Conservation (phyloP, 371 early-diverging fungal species). For the Mucor ambiguus region DNA sequence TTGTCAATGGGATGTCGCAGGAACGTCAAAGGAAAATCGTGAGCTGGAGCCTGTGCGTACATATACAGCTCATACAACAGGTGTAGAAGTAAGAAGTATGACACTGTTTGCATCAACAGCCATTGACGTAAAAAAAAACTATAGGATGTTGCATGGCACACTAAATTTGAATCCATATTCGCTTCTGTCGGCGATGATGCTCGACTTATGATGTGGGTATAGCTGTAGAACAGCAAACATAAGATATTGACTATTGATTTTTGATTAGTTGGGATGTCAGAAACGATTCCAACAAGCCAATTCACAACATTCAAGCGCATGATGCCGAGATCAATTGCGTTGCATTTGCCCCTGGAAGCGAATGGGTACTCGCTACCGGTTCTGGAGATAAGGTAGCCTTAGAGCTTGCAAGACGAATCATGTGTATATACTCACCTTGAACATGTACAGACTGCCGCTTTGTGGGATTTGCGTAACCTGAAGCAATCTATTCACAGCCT, state of each 20-base stretch:
- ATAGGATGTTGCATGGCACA: conserved; percentile 51
- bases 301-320: conserved; percentile 83
- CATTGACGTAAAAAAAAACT: not conserved
- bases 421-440: not conserved
- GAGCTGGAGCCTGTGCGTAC: conserved; percentile 74
- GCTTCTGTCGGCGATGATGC: conserved; percentile 97
- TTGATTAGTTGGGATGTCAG: conserved; percentile 72
- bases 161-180: conserved; percentile 80
- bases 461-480: conserved; percentile 97
- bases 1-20: conserved; percentile 73
- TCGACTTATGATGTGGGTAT: conserved; percentile 80
- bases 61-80: conserved; percentile 84
- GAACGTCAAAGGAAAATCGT: conserved; percentile 64
- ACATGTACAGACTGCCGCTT: conserved; percentile 68
- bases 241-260: not conserved
- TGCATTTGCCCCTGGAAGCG: conserved; percentile 91
- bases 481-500: conserved; percentile 78
- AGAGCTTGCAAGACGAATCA: not conserved
- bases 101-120: not conserved
- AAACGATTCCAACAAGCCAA: conserved; percentile 56
- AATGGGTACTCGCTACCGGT: conserved; percentile 95
- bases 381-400: conserved; percentile 82
- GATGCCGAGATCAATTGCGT: conserved; percentile 91
- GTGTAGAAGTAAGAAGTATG: conserved; percentile 78
- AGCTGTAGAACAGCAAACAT: not conserved